phyloP scores from a whole-genome alignment of 2,329 filamentous ascomycete genomes.

The Neofusicoccum laricinum region DNA sequence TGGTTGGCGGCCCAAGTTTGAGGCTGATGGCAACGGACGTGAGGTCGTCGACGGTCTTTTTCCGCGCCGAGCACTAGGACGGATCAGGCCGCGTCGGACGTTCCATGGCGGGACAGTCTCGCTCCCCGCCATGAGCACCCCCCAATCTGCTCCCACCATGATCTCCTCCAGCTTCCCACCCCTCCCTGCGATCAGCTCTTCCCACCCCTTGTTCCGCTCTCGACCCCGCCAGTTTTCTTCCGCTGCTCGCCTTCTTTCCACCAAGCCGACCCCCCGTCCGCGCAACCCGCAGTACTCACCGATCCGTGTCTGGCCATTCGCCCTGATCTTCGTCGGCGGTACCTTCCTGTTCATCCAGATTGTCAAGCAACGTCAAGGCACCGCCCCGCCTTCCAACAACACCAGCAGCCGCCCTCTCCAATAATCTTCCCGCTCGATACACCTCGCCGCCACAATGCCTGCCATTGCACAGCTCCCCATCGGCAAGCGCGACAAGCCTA shows the following conservation, averaged over 20 bases:
- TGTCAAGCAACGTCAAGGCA: constrained; percentile 44
- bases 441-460: neutral
- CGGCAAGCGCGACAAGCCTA: constrained; percentile 53
- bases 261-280: constrained; percentile 14
- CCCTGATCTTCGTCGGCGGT: constrained; percentile 47
- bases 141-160: constrained; percentile 28
- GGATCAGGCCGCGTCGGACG: neutral
- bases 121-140: constrained; percentile 12
- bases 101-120: constrained; percentile 14
- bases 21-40: neutral
- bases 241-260: constrained; percentile 20
- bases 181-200: constrained; percentile 17
- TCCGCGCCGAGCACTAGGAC: constrained; percentile 7
- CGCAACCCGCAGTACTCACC: constrained; percentile 36
- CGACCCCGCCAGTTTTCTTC: constrained; percentile 26
- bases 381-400: constrained; percentile 19
- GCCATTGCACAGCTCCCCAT: constrained; percentile 30
- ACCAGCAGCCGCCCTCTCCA: constrained; percentile 13
- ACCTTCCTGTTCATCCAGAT: constrained; percentile 47
- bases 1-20: too few relatives aligned
- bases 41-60: constrained; percentile 2
- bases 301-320: constrained; percentile 43
- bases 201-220: constrained; percentile 6
- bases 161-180: constrained; percentile 24
- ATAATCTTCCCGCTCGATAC: neutral